Conservation (phyloP, 495 filamentous ascomycete species). For the Daldinia concentrica region DNA sequence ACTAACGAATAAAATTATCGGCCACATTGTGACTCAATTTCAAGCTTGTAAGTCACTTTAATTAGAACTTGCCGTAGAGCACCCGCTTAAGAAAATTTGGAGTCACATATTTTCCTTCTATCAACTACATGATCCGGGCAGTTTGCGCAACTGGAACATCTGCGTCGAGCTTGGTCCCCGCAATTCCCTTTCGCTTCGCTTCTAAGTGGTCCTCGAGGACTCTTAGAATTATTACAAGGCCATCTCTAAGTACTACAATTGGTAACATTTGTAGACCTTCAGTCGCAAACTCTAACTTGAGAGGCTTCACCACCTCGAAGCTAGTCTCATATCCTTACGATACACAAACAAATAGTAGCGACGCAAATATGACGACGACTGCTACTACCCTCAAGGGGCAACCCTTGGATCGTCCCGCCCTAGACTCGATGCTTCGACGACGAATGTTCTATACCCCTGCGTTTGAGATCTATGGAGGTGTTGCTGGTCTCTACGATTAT, state of each 20-base stretch:
- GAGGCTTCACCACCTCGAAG: constrained; percentile 23
- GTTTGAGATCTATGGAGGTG: constrained; percentile 93
- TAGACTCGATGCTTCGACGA: constrained; percentile 86
- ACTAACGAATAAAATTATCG: constrained; percentile 33
- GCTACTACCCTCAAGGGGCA: constrained; percentile 86
- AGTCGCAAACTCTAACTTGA: constrained; percentile 17
- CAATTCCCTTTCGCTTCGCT: constrained; percentile 8
- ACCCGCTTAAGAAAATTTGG: constrained; percentile 25
- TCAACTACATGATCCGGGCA: constrained; percentile 29
- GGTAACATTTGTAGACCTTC: neutral
- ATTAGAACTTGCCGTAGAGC: neutral
- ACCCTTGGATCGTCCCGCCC: constrained; percentile 78
- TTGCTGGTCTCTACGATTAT: constrained; percentile 86
- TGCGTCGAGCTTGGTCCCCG: constrained; percentile 26
- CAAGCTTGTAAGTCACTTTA: constrained; percentile 11
- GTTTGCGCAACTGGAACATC: constrained; percentile 17
- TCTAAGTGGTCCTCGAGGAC: constrained; percentile 9
- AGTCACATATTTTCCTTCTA: constrained; percentile 18
- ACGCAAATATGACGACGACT: constrained; percentile 50
- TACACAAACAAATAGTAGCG: neutral
- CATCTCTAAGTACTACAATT: neutral
- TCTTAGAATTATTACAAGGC: constrained; percentile 11
- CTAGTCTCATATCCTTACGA: neutral
- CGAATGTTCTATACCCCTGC: constrained; percentile 94
- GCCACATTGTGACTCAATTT: constrained; percentile 35